A percentile compares a stretch with the other conserved stretches of the same genome.
These are phyloP conservation scores for Panicum hallii DNA, from an alignment of 202 grass and related monocot species.

Conservation along the genomic window DNA sequence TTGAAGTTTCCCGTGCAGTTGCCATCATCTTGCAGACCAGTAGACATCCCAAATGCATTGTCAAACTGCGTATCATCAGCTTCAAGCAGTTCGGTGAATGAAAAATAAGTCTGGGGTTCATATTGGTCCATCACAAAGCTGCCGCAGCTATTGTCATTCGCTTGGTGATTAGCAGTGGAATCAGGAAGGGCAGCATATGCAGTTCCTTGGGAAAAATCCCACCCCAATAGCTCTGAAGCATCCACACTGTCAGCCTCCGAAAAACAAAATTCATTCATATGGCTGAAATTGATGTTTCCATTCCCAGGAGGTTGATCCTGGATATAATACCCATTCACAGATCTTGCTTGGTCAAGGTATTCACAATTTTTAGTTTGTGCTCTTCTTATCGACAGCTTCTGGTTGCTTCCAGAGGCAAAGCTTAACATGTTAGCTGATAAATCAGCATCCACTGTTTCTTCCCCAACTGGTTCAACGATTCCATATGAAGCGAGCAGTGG, in stretches of 20 bases:
- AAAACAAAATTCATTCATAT: slow-evolving; percentile 38
- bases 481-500: slow-evolving; percentile 75
- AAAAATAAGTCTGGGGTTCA: slow-evolving; percentile 99
- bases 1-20: slow-evolving; percentile 46
- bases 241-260: slow-evolving; percentile 47
- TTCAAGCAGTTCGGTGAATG: slow-evolving; percentile 87
- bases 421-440: slow-evolving; percentile 43
- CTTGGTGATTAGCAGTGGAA: slow-evolving; percentile 43
- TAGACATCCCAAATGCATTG: slow-evolving; percentile 57
- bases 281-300: slow-evolving; percentile 36
- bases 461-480: slow-evolving; percentile 57
- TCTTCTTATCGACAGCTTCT: slow-evolving; percentile 87
- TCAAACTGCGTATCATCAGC: slow-evolving; percentile 73
- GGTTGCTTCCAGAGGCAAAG: slow-evolving; percentile 46
- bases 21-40: slow-evolving; percentile 39
- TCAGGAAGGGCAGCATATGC: slow-evolving; percentile 45
- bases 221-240: slow-evolving; percentile 58
- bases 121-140: slow-evolving; percentile 61
- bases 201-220: slow-evolving; percentile 59
- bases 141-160: slow-evolving; percentile 47
- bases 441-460: slow-evolving; percentile 47
- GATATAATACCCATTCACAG: slow-evolving; percentile 28
- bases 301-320: slow-evolving; percentile 35
- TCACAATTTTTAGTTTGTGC: slow-evolving; percentile 48
- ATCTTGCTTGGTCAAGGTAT: slow-evolving; percentile 41